Evolutionary conservation across 306 rosid species (phyloP), one percentile per base, ranked within the genome.

Genomic region (Pachyrhizus erosus): DNA sequence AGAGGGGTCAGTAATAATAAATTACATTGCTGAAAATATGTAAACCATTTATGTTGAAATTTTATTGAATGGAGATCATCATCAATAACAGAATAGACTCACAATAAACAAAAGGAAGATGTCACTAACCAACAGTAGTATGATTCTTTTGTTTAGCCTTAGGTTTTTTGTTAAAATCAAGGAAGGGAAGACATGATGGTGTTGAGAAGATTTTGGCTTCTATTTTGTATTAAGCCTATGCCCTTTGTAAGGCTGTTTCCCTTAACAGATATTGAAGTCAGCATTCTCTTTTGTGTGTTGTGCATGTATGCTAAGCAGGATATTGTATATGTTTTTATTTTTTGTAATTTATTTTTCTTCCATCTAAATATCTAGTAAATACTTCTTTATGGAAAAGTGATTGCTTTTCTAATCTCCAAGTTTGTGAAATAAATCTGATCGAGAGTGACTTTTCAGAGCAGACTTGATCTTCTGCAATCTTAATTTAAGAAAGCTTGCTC

Each of bases 1-100:
- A 77, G 48, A 72, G 67, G 78, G 52, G 21, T 11, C 43, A 37
- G 79, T 77, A n/a, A 70, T 39, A 27, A 29, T 39, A 39, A 29
- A 71, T 62, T 42, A 24, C 20, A 78, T 26, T 61, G n/a, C 76
- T 49, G 68, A 71, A 43, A 83, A 37, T 62, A 13, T 55, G 39
- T 40, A 49, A 3, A 24, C 17, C 62, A 48, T 60, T 24, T 49
- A 26, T 83, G 77, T 77, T 78, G 49, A 7, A 49, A 49, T 39
- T 29, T 43, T 45, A 21, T 76, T 33, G 64, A 76, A 67, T 9
- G 75, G 6, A 60, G 29, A 60, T 75, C 49, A 5, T 60, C 39
- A 77, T 58, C 73, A 76, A 83, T 21, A 31, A 68, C 17, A 29
- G 23, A 3, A 75, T n/a, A 65, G 48, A 57, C 27, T 13, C 29